Percentiles rank a stretch among this genome's conserved stretches.
These are phyloP conservation scores for Scleroderma citrinum DNA, from an alignment of 768 basidiomycete genomes.

Conservation along the genomic window DNA sequence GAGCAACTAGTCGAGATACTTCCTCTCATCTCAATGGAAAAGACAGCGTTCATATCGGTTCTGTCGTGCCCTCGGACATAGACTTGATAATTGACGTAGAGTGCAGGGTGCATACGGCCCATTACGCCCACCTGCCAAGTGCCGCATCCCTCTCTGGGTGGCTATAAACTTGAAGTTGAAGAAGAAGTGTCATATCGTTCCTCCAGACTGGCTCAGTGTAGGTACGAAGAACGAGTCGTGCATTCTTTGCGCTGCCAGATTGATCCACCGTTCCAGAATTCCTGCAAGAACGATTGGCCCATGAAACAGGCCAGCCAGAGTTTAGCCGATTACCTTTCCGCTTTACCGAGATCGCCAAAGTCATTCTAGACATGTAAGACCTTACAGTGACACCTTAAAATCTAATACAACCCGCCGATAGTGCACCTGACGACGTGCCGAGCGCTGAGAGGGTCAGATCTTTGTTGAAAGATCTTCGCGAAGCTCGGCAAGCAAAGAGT, in stretches of 20 bases:
- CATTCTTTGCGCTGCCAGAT: conserved; percentile 1
- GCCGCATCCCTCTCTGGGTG: conserved; percentile 93
- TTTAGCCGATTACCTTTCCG: conserved; percentile 84
- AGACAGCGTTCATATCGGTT: conserved; percentile 84
- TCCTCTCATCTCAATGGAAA: conserved; percentile 86
- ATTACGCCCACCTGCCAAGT: conserved; percentile 78
- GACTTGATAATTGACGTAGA: conserved; percentile 5
- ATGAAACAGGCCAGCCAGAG: conserved; percentile 65
- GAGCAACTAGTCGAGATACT: conserved; percentile 83
- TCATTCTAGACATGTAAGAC: conserved; percentile 88
- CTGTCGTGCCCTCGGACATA: conserved; percentile 28
- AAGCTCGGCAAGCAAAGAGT: conserved; percentile 92
- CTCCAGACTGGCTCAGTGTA: conserved; percentile 83
- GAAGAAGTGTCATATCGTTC: conserved; percentile 88
- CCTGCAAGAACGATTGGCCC: conserved; percentile 64
- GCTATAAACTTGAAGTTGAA: conserved; percentile 90
- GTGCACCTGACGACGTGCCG: conserved; percentile 86
- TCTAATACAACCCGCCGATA: conserved; percentile 23
- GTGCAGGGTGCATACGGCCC: conserved; percentile 88
- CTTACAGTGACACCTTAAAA: not conserved
- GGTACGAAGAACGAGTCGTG: conserved; percentile 44
- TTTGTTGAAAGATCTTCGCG: conserved; percentile 89
- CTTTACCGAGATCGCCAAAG: conserved; percentile 86
- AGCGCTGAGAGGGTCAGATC: conserved; percentile 79
- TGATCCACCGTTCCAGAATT: conserved; percentile 48